A percentile compares a stretch with the other conserved stretches of the same genome.
phyloP scores from a whole-genome alignment of 1,284 basidiomycete species.

The Xanthoconium separans region DNA sequence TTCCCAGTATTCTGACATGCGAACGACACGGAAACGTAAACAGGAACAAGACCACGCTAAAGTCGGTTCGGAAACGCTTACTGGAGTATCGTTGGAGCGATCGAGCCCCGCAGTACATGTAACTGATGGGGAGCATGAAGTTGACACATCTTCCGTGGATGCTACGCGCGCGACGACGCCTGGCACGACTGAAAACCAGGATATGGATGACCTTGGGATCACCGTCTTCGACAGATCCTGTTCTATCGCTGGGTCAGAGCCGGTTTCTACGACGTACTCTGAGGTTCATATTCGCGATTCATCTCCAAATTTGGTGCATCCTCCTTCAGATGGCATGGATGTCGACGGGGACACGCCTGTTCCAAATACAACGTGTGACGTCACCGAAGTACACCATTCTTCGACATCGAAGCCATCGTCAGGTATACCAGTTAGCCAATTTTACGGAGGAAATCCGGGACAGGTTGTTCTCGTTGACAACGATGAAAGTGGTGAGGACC shows the following conservation, averaged over 20 bases:
- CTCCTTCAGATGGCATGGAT: conserved; percentile 30
- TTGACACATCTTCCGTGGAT: conserved; percentile 14
- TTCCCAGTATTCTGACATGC: conserved; percentile 20
- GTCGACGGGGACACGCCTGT: conserved; percentile 16
- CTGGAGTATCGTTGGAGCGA: conserved; percentile 4
- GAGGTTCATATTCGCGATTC: conserved; percentile 10
- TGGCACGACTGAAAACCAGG: conserved; percentile 15
- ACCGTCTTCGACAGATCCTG: conserved; percentile 23
- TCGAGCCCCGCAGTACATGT: background rate
- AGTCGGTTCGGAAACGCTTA: conserved; percentile 1
- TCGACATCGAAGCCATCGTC: conserved; percentile 7
- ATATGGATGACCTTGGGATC: conserved; percentile 21
- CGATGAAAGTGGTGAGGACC: conserved; percentile 32
- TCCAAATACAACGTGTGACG: background rate
- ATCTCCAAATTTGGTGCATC: conserved; percentile 18
- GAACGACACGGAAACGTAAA: conserved; percentile 34
- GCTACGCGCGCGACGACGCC: conserved; percentile 21
- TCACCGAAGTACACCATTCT: background rate
- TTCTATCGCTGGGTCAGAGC: conserved; percentile 18
- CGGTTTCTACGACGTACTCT: conserved; percentile 9
- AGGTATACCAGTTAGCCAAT: conserved; percentile 24
- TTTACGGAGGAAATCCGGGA: conserved; percentile 33
- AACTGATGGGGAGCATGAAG: conserved; percentile 9
- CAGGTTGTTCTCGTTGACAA: conserved; percentile 14
- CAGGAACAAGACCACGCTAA: conserved; percentile 16